Base-by-base conservation (phyloP, 345 rosid species). In the Carallia pectinifolia region DNA sequence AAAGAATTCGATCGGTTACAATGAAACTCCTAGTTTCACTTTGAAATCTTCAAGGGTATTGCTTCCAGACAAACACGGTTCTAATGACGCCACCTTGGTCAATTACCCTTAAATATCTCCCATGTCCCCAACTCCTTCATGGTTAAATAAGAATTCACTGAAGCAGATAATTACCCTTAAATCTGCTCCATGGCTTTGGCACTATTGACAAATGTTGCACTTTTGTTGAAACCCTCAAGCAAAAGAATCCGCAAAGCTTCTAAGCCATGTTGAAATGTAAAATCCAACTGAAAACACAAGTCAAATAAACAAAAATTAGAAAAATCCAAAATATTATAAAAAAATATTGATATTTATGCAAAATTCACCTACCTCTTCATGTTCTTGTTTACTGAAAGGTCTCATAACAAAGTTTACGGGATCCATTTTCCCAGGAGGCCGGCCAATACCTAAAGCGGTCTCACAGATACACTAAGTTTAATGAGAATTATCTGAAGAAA, bases 401-500 rank as follows among this genome's bases (percentile, higher is more conserved):
- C 87, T 87, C 37, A 95, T 84, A 67, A 95, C 99, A 74, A 81
- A 89, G 75, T 68, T 87, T 23, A 73, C 83, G n/a, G 92, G 54
- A 74, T 89, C 90, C 94, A 90, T 95, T 84, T 84, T 92, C 61
- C 99, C 99, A 60, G 92, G 97, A 64, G 99, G 99, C 47, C 97
- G 85, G 53, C 99, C 99, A 18, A 90, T 95, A 50, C 99, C 99
- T 95, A 58, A 55, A 77, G 71, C 69, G 60, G 62, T 80, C 74
- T 53, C 60, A 16, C 6, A 27, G 58, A 52, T 58, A 47, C 4
- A 3, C 12, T 34, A 60, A 52, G 13, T 50, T 23, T 9, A 6
- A 19, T 13, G 4, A 44, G 19, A 10, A 64, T 18, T 36, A 3
- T 19, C 70, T 69, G 60, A 23, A 17, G 17, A 52, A 37, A 4